These are phyloP conservation scores for Fusarium sp. DNA, from an alignment of 2,329 filamentous ascomycete species.

Conservation along the genomic window DNA sequence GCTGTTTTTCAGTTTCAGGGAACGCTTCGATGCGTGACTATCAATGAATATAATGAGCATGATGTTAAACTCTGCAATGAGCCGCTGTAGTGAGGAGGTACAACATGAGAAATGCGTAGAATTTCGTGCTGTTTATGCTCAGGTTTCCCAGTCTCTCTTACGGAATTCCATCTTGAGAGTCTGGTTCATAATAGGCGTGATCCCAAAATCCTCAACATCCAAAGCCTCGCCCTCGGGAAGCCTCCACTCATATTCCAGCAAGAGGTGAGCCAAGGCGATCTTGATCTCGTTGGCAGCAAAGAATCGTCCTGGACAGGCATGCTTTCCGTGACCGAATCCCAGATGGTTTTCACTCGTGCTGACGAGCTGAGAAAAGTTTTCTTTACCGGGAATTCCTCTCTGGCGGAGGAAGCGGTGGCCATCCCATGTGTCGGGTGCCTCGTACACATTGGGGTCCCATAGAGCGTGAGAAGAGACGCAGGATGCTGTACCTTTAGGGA, in stretches of 20 bases:
- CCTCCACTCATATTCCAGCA: not conserved
- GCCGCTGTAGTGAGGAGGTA: not conserved
- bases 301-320: not conserved
- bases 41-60: not conserved
- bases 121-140: not conserved
- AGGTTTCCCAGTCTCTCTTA: not conserved
- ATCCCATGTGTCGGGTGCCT: slow-evolving; percentile 51
- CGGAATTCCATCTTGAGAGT: not conserved
- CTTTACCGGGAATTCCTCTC: not conserved
- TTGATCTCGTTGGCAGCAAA: not conserved
- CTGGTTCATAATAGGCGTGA: not conserved
- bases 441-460: not conserved
- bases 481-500: slow-evolving; percentile 15
- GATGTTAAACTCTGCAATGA: not conserved
- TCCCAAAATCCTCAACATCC: not conserved
- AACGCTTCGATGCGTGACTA: not conserved
- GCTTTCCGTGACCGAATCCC: not conserved
- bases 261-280: not conserved
- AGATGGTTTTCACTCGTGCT: not conserved
- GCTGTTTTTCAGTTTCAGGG: not conserved
- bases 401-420: slow-evolving; percentile 46
- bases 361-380: not conserved
- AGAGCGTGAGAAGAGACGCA: not conserved
- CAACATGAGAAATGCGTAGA: too few species aligned
- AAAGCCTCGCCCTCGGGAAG: not conserved